A percentile compares a stretch with the other conserved stretches of the same genome.
Evolutionary conservation across 805 yeast species (phyloP).

Genomic region (Saturnispora quitensis): DNA sequence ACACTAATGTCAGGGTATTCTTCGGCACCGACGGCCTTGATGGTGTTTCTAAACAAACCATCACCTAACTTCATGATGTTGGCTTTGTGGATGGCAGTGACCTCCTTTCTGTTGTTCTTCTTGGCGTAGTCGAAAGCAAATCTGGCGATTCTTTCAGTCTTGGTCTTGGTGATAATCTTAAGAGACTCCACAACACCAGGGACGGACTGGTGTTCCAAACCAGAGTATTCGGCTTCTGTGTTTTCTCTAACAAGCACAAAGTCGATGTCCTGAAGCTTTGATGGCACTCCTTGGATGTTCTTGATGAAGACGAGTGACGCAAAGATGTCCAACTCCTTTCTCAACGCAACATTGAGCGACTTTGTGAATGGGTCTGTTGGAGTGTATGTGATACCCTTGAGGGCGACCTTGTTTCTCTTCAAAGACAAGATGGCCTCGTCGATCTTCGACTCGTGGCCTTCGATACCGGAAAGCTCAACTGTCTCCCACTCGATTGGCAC

Average conservation of each 20-base stretch:
- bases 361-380: slow-evolving; percentile 70
- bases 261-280: slow-evolving; percentile 82
- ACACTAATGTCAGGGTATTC: slow-evolving; percentile 79
- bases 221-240: slow-evolving; percentile 98
- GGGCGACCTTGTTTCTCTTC: slow-evolving; percentile 93
- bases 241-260: slow-evolving; percentile 95
- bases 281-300: slow-evolving; percentile 87
- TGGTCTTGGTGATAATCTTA: slow-evolving; percentile 87
- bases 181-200: slow-evolving; percentile 97
- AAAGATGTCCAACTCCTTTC: slow-evolving; percentile 92
- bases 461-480: slow-evolving; percentile 56
- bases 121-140: slow-evolving; percentile 94
- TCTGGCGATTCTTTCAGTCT: slow-evolving; percentile 95
- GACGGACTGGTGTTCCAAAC: slow-evolving; percentile 93
- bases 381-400: slow-evolving; percentile 92
- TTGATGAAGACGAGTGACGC: slow-evolving; percentile 93
- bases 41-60: slow-evolving; percentile 93
- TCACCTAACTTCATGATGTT: slow-evolving; percentile 98
- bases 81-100: slow-evolving; percentile 97
- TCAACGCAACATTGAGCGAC: slow-evolving; percentile 89
- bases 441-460: slow-evolving; percentile 42
- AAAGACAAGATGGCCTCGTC: slow-evolving; percentile 81
- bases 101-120: slow-evolving; percentile 84
- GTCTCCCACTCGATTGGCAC: slow-evolving; percentile 94
- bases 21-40: slow-evolving; percentile 74